Evolutionary conservation across 169 alveolate genomes (phyloP), one percentile per base, ranked within the genome.

Genomic region (Plasmodium inui): DNA sequence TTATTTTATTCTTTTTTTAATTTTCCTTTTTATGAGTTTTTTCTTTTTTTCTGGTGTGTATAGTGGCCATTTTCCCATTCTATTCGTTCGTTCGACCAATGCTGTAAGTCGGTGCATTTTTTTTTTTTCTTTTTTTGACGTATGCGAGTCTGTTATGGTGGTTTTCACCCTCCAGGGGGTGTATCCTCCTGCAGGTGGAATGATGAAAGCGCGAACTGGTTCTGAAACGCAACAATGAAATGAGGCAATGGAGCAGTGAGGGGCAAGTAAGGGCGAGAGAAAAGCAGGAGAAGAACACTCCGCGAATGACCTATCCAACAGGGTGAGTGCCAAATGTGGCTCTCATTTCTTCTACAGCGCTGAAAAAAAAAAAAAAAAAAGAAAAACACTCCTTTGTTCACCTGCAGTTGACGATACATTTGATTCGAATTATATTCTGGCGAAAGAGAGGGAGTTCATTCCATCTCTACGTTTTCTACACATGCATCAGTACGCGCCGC

Each of bases 91-190:
- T 39, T 82, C 26, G 46, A 37, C 73, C 73, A 83, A 83, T 70
- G 73, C 83, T 83, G 92, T 83, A 83, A 41, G n/a, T 71, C 46
- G 92, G 92, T 83, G 92, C 92, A 83, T 83, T 12, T 67, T 79
- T 39, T 79, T 4, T 34, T 34, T 55, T 17, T 55, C 10, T 55
- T 61, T 26, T 22, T 61, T 22, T 61, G 32, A 22, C 14, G 14
- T 61, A 26, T 22, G 74, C 2, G 74, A 61, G 74, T 17, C 28
- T 61, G 34, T 26, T 61, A 61, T 61, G 37, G 32, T 19, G 74
- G 10, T 61, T 19, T 8, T n/a, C 12, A 61, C 74, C 32, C 28
- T 61, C 28, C 74, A 17, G 74, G 26, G 3, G 74, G 32, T 61
- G 37, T 61, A 61, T 61, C 74, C 28, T 61, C 32, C 12, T 61